Evolutionary conservation across 1,284 basidiomycete genomes (phyloP).

Genomic region (Cryptococcus amylolentus): DNA sequence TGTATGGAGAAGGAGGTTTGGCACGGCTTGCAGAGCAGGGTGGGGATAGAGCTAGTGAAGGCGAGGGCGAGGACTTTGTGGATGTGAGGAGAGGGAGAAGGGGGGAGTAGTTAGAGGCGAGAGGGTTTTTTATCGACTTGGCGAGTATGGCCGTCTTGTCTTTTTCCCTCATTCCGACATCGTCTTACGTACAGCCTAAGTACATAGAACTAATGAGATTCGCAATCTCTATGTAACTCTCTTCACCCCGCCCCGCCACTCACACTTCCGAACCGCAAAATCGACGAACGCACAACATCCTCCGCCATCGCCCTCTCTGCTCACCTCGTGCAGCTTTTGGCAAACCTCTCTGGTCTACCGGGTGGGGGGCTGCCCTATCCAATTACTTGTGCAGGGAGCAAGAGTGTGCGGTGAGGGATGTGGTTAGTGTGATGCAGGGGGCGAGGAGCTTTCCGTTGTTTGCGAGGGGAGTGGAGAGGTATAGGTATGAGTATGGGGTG

Average conservation of each 20-base stretch:
- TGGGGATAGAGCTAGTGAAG: too few relatives aligned
- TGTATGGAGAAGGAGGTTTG: too few relatives aligned
- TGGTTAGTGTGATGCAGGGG: constrained; percentile 88
- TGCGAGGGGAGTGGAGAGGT: constrained; percentile 87
- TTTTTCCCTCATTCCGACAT: too few relatives aligned
- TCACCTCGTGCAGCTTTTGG: constrained; percentile 73
- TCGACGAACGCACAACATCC: constrained; percentile 78
- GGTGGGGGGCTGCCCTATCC: constrained; percentile 76
- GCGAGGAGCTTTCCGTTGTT: constrained; percentile 93
- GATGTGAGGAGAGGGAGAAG: too few relatives aligned
- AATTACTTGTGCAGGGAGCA: constrained; percentile 79
- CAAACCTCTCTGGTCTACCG: constrained; percentile 56
- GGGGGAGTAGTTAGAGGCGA: too few relatives aligned
- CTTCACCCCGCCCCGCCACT: constrained; percentile 87
- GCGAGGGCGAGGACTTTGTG: too few relatives aligned
- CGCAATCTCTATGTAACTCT: too few relatives aligned
- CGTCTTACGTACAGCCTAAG: too few relatives aligned
- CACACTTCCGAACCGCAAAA: constrained; percentile 56
- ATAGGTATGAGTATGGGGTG: constrained; percentile 96
- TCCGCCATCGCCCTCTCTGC: constrained; percentile 84
- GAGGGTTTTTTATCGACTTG: too few relatives aligned
- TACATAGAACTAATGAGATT: too few relatives aligned
- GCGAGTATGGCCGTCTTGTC: too few relatives aligned
- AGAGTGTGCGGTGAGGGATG: constrained; percentile 83
- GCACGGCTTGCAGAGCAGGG: too few relatives aligned